Evolutionary conservation across 352 stramenopile species (phyloP).

Genomic region (Globisporangium perplexum): DNA sequence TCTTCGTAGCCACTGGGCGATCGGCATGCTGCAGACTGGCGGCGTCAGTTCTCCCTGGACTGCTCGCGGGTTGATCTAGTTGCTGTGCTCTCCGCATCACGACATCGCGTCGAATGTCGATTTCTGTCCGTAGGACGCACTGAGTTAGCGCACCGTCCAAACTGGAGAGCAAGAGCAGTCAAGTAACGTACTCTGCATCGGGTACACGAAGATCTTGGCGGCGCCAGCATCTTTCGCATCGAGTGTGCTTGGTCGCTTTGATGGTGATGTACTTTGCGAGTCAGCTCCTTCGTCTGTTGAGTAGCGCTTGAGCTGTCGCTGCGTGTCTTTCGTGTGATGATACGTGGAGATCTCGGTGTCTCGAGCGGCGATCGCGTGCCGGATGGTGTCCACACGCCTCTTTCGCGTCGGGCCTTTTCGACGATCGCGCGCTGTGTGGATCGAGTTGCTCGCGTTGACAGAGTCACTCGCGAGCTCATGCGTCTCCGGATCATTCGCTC

Average conservation of each 20-base stretch:
- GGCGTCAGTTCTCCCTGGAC: neutral
- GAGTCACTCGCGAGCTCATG: neutral
- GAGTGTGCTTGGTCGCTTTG: neutral
- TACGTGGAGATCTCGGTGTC: conserved; percentile 11
- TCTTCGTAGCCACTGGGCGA: conserved; percentile 1
- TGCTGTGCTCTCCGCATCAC: conserved; percentile 11
- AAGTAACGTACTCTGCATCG: conserved; percentile 9
- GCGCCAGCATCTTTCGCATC: neutral
- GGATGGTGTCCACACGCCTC: conserved; percentile 10
- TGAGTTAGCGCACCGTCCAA: too few species aligned
- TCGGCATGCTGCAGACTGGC: neutral
- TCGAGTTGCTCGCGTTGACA: neutral
- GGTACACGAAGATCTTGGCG: conserved; percentile 5
- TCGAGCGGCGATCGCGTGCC: conserved; percentile 5
- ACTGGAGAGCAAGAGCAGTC: neutral
- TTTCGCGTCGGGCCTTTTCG: conserved; percentile 4
- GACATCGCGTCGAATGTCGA: conserved; percentile 13
- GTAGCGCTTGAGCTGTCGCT: neutral
- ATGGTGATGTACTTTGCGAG: neutral
- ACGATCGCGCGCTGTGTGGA: neutral
- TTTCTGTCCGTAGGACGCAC: conserved; percentile 7
- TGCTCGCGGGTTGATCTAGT: neutral
- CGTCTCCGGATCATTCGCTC: neutral
- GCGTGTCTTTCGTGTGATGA: neutral
- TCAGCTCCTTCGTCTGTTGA: neutral